A percentile compares a stretch with the other conserved stretches of the same genome.
Evolutionary conservation across 768 basidiomycete genomes (phyloP).

Genomic region (Daedaleopsis nitida): DNA sequence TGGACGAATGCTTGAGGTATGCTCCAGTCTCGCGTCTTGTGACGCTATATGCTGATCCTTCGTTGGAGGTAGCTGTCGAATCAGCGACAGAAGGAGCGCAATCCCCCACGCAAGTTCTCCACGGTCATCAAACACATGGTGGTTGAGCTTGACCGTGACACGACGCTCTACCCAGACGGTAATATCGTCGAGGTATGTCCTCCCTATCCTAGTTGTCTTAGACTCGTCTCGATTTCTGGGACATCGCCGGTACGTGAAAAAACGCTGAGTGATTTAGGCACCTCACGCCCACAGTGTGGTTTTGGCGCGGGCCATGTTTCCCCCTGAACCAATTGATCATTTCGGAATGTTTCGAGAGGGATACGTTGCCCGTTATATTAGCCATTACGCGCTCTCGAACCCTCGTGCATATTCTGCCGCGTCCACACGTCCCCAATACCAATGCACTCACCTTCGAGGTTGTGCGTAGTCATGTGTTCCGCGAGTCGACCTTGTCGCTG

Average conservation of each 20-base stretch:
- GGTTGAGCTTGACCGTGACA: constrained; percentile 86
- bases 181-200: constrained; percentile 86
- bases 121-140: constrained; percentile 82
- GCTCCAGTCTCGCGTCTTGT: constrained; percentile 23
- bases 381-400: too few relatives aligned
- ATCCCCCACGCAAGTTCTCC: constrained; percentile 75
- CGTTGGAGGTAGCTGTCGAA: constrained; percentile 49
- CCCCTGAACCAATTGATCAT: too few relatives aligned
- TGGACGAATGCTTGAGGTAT: constrained; percentile 80
- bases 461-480: too few relatives aligned
- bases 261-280: constrained; percentile 1
- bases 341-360: too few relatives aligned
- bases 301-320: too few relatives aligned
- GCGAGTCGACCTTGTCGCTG: too few relatives aligned
- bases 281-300: too few relatives aligned
- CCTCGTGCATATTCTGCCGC: too few relatives aligned
- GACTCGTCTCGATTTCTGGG: neutral
- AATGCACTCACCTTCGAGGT: too few relatives aligned
- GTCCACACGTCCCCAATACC: too few relatives aligned
- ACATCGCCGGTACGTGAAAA: neutral
- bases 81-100: constrained; percentile 64
- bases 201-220: neutral
- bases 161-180: constrained; percentile 75
- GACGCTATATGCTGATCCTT: neutral
- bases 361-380: too few relatives aligned